phyloP scores from a whole-genome alignment of 352 stramenopile genomes.

The Pythium diclinum region DNA sequence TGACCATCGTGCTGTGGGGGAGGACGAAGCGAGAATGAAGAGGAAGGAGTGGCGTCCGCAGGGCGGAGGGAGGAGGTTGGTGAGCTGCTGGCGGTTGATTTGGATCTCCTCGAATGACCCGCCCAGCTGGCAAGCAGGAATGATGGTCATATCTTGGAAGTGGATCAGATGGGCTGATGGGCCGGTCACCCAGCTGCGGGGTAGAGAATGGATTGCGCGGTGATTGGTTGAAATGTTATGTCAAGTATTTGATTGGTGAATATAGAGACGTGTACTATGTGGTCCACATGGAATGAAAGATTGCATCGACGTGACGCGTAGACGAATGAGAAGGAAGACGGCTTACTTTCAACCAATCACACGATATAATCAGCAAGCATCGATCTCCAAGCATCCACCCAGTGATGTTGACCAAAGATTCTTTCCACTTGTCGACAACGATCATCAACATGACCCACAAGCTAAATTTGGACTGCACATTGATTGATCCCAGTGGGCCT shows the following conservation, averaged over 20 bases:
- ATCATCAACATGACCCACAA: too few species aligned
- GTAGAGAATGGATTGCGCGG: background rate
- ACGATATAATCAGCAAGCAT: background rate
- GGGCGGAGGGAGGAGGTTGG: background rate
- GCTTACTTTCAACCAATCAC: background rate
- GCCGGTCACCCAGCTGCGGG: background rate
- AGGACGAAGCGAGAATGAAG: background rate
- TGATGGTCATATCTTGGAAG: background rate
- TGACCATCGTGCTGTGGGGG: constrained; percentile 9
- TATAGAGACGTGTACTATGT: too few species aligned
- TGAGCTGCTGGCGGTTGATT: background rate
- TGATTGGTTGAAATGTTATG: constrained; percentile 1
- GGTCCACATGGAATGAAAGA: background rate
- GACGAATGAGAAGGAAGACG: background rate
- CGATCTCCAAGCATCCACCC: too few species aligned
- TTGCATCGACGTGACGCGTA: background rate
- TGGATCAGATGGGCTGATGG: background rate
- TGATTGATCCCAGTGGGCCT: too few species aligned
- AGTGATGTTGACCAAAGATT: too few species aligned
- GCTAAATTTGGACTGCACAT: too few species aligned
- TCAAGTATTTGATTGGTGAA: background rate
- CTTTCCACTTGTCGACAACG: too few species aligned
- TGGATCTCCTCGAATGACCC: constrained; percentile 10
- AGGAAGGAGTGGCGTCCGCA: background rate
- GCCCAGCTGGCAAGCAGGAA: background rate